A percentile compares a stretch with the other conserved stretches of the same genome.
phyloP scores from a whole-genome alignment of 2,329 filamentous ascomycete genomes.

The Epichloe brachyelytri region DNA sequence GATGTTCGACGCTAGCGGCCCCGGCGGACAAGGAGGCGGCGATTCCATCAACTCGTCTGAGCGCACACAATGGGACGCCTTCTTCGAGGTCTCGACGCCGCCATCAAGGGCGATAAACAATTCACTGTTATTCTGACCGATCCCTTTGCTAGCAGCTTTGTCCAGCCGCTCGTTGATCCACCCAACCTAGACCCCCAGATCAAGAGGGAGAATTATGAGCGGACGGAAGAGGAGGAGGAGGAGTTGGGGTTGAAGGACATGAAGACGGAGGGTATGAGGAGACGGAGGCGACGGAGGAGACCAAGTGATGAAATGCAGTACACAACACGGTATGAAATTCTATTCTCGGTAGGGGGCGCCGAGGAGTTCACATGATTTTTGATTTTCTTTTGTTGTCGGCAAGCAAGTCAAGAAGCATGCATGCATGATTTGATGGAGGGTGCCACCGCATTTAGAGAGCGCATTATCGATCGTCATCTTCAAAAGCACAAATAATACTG shows the following conservation, averaged over 20 bases:
- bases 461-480: too few species aligned
- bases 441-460: too few species aligned
- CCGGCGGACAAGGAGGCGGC: slow-evolving; percentile 48
- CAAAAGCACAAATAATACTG: too few species aligned
- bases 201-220: slow-evolving; percentile 65
- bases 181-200: slow-evolving; percentile 63
- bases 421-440: too few species aligned
- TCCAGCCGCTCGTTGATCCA: slow-evolving; percentile 77
- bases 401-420: too few species aligned
- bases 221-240: slow-evolving; percentile 87
- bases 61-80: slow-evolving; percentile 61
- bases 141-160: slow-evolving; percentile 83
- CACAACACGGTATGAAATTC: background rate
- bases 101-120: slow-evolving; percentile 65
- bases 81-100: slow-evolving; percentile 66
- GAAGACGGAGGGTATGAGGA: slow-evolving; percentile 74
- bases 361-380: too few species aligned
- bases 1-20: slow-evolving; percentile 65
- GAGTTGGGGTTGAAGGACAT: slow-evolving; percentile 85
- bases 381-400: too few species aligned
- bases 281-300: slow-evolving; percentile 17
- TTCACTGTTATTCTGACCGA: slow-evolving; percentile 80
- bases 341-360: too few species aligned
- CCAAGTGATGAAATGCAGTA: slow-evolving; percentile 4
- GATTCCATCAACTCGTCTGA: slow-evolving; percentile 61